A percentile compares a stretch with the other conserved stretches of the same genome.
These are phyloP conservation scores for Calendula officinalis DNA, from an alignment of 129 eudicot genomes.

Conservation along the genomic window DNA sequence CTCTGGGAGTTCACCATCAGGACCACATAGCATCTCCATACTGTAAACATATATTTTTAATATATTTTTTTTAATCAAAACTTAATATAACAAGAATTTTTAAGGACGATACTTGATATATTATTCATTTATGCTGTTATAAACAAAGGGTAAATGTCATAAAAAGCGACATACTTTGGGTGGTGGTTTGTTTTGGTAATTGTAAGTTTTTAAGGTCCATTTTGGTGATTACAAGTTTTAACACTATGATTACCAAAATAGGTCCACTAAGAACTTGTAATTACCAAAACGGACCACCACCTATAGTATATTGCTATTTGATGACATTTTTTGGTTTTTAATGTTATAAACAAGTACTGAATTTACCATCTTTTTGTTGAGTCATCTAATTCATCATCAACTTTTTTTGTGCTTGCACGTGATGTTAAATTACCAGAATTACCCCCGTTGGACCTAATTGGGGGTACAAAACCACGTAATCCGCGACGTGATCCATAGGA, in stretches of 20 bases:
- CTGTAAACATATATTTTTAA: constrained; percentile 39
- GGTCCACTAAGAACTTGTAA: too few species aligned
- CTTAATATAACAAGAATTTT: neutral
- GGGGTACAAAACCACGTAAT: constrained; percentile 88
- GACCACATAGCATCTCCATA: constrained; percentile 87
- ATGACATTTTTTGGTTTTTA: neutral
- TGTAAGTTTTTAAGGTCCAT: too few species aligned
- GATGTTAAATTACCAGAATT: constrained; percentile 65
- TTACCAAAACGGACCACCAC: too few species aligned
- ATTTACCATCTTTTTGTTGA: constrained; percentile 85
- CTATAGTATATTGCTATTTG: too few species aligned
- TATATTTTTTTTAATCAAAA: constrained; percentile 3
- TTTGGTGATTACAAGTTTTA: too few species aligned
- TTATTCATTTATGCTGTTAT: too few species aligned
- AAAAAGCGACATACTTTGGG: too few species aligned
- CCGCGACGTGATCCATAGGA: constrained; percentile 91
- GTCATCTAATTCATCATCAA: constrained; percentile 79
- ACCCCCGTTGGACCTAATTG: constrained; percentile 72
- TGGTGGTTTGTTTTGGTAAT: too few species aligned
- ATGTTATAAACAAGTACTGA: constrained; percentile 12
- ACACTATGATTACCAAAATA: too few species aligned
- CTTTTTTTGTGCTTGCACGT: constrained; percentile 67
- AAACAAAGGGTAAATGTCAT: too few species aligned
- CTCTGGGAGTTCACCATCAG: constrained; percentile 98
- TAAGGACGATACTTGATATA: neutral